A percentile compares a stretch with the other conserved stretches of the same genome.
phyloP scores from a whole-genome alignment of 129 eudicot species.

The Heracleum sosnowskyi region DNA sequence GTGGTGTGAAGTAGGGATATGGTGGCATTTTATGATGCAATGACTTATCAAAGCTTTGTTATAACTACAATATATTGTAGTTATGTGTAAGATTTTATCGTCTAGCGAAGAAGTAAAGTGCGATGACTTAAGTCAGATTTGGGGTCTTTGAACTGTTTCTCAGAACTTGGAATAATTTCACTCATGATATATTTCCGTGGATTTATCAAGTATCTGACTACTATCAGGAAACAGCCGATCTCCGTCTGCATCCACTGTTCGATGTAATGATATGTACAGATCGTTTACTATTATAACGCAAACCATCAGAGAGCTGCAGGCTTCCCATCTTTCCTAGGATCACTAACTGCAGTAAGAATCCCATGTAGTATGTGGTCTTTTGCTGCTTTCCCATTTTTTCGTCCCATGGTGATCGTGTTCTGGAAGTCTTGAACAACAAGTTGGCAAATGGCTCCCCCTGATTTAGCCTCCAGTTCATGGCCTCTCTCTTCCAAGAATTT shows the following conservation, averaged over 20 bases:
- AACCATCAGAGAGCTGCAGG: constrained; percentile 59
- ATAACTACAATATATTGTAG: too few species aligned
- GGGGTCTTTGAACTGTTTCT: not conserved
- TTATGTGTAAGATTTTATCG: too few species aligned
- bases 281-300: not conserved
- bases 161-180: not conserved
- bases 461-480: constrained; percentile 43
- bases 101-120: too few species aligned
- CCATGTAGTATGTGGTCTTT: constrained; percentile 32
- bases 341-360: constrained; percentile 71
- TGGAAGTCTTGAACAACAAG: constrained; percentile 53
- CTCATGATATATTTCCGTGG: not conserved
- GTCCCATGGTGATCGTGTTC: constrained; percentile 19
- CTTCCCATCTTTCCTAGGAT: constrained; percentile 81
- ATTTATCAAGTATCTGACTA: not conserved
- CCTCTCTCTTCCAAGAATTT: constrained; percentile 64
- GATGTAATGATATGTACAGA: constrained; percentile 2
- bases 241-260: not conserved
- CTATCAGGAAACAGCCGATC: not conserved
- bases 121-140: too few species aligned
- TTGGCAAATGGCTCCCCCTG: constrained; percentile 76
- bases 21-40: too few species aligned
- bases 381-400: constrained; percentile 22
- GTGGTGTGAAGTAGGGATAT: too few species aligned
- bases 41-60: too few species aligned